Conservation (phyloP, 306 rosid species). For the Vachellia collinsii region DNA sequence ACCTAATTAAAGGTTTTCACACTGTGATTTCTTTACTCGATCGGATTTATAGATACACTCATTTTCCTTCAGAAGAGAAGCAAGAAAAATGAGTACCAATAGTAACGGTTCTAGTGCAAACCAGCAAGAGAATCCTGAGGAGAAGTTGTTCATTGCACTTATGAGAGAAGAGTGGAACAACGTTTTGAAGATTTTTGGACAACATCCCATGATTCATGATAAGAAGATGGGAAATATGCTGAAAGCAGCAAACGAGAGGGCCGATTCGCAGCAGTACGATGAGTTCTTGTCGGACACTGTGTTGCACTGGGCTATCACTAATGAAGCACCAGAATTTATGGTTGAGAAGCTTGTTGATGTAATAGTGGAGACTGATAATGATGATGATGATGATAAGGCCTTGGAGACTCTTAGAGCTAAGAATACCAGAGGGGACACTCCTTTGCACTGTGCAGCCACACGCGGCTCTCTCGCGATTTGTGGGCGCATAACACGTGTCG, state of each 20-base stretch:
- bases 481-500: not conserved
- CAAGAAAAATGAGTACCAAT: not conserved
- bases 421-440: not conserved
- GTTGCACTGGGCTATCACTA: constrained; percentile 5
- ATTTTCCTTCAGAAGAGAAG: no score
- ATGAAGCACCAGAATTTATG: not conserved
- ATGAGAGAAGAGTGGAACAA: constrained; percentile 1
- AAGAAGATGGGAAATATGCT: not conserved
- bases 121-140: not conserved
- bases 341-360: not conserved
- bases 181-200: not conserved
- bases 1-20: no score
- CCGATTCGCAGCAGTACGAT: not conserved
- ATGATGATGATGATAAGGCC: not conserved
- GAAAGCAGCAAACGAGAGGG: not conserved
- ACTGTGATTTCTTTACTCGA: no score
- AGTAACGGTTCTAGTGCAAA: not conserved
- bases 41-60: no score
- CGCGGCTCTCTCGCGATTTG: not conserved
- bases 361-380: not conserved
- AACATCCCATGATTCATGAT: not conserved
- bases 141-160: not conserved
- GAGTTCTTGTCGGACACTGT: not conserved
- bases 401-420: not conserved
- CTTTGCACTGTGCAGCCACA: not conserved